Percentiles rank a stretch among this genome's conserved stretches.
Conservation (phyloP, 345 rosid species). For the Hibiscus mutabilis region DNA sequence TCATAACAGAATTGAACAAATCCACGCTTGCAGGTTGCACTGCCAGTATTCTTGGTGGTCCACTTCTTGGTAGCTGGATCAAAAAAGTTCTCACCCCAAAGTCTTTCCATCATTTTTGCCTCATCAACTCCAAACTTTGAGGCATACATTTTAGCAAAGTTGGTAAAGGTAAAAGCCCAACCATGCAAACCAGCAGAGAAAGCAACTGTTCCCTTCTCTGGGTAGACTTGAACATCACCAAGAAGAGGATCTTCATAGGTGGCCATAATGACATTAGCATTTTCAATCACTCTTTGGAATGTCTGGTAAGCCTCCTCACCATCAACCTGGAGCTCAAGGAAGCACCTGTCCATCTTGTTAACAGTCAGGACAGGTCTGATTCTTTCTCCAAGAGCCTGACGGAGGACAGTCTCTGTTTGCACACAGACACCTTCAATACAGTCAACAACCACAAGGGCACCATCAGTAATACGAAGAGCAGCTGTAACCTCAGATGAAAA, state of each 20-base stretch:
- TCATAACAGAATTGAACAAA: slow-evolving; percentile 80
- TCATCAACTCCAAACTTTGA: slow-evolving; percentile 67
- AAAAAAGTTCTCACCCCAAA: slow-evolving; percentile 77
- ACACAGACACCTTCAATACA: slow-evolving; percentile 70
- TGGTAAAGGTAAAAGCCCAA: slow-evolving; percentile 65
- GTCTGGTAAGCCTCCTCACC: slow-evolving; percentile 82
- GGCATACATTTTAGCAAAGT: slow-evolving; percentile 56
- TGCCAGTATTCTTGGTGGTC: slow-evolving; percentile 60
- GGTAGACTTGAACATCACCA: slow-evolving; percentile 68
- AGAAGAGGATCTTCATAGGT: slow-evolving; percentile 75
- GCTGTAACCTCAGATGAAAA: slow-evolving; percentile 81
- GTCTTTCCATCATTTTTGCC: slow-evolving; percentile 74
- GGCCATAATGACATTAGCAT: slow-evolving; percentile 78
- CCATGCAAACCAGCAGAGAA: slow-evolving; percentile 82
- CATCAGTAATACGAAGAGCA: slow-evolving; percentile 72
- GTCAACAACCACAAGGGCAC: slow-evolving; percentile 57
- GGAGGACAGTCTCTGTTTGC: slow-evolving; percentile 53
- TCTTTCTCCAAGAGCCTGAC: slow-evolving; percentile 55
- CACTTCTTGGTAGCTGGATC: slow-evolving; percentile 76
- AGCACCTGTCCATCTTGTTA: slow-evolving; percentile 82
- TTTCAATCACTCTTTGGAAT: slow-evolving; percentile 65
- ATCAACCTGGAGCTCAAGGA: slow-evolving; percentile 78
- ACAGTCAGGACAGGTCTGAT: slow-evolving; percentile 70
- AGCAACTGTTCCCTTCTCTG: slow-evolving; percentile 78
- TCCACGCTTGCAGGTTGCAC: slow-evolving; percentile 66